Evolutionary conservation across 352 stramenopile species (phyloP), one percentile per base, ranked within the genome.

Genomic region (Globisporangium alternatum): DNA sequence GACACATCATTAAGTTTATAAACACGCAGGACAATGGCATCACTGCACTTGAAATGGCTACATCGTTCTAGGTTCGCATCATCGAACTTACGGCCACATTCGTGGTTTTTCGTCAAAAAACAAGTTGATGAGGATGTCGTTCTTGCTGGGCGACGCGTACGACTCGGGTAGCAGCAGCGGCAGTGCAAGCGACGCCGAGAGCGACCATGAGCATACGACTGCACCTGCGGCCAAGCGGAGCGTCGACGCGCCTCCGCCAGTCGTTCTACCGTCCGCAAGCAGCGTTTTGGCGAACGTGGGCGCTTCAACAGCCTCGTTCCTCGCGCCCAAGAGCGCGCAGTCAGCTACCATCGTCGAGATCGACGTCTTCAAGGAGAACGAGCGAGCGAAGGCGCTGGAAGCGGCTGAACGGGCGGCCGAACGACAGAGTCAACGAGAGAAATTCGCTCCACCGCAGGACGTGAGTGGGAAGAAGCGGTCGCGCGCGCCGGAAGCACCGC

Each of bases 81-180:
- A 31, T 33, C 48, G 48, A 35, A 55, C 2, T 53, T 53, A 25
- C 21, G 47, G 22, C 15, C 25, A 22, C n/a, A 35, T 51, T 62
- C 21, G 17, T 5, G 8, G 35, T 41, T 41, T 41, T 12, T 12
- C 35, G 31, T 7, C 31, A 37, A 41, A 13, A 41, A 17, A 12
- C 35, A 41, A 41, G 12, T 41, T 12, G 35, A 41, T 15, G 15
- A 53, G 21, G 31, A 86, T 88, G 78, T 88, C 78, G 19, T 82
- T 83, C 67, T 62, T 89, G 13, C 65, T 89, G 8, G 75, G 70
- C 5, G 78, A 73, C 47, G 69, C 69, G 12, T 89, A 86, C 62
- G 72, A 44, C 45, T 49, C 58, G 2, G 31, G 28, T 10, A 80
- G 71, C 58, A 68, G 62, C 31, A 66, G 48, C 33, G 77, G 67